Percentiles rank a stretch among this genome's conserved stretches.
These are phyloP conservation scores for Microbotryum lychnidis-dioicae DNA, from an alignment of 1,284 basidiomycete species.

Conservation along the genomic window DNA sequence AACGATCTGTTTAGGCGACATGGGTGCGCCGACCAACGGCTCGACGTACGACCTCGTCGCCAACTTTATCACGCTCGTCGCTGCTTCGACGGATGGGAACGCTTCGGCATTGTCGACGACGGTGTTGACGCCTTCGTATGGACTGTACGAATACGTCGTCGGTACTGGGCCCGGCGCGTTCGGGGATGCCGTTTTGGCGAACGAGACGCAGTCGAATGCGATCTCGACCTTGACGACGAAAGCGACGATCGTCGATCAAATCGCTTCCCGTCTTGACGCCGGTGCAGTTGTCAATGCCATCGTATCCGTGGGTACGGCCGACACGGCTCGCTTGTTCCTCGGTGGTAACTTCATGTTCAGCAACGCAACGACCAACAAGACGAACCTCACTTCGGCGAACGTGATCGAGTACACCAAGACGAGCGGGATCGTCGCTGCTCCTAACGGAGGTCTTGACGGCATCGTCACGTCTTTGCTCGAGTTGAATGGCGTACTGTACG, in stretches of 20 bases:
- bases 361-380: slow-evolving; percentile 43
- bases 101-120: not conserved
- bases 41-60: slow-evolving; percentile 69
- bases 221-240: slow-evolving; percentile 16
- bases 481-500: slow-evolving; percentile 51
- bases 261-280: slow-evolving; percentile 18
- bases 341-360: slow-evolving; percentile 63
- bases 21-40: slow-evolving; percentile 55
- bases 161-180: slow-evolving; percentile 18
- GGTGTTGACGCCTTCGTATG: slow-evolving; percentile 9
- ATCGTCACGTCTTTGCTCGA: slow-evolving; percentile 33
- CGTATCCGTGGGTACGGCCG: slow-evolving; percentile 47
- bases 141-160: slow-evolving; percentile 26
- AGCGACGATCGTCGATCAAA: slow-evolving; percentile 20
- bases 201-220: slow-evolving; percentile 8
- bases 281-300: slow-evolving; percentile 49
- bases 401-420: slow-evolving; percentile 60
- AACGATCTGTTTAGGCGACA: slow-evolving; percentile 45
- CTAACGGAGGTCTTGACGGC: slow-evolving; percentile 40
- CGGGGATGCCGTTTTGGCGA: slow-evolving; percentile 16
- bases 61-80: slow-evolving; percentile 58
- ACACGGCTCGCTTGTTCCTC: slow-evolving; percentile 55
- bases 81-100: slow-evolving; percentile 29
- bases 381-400: slow-evolving; percentile 53
- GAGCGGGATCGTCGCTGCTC: slow-evolving; percentile 39